phyloP scores from a whole-genome alignment of 2,329 filamentous ascomycete genomes.

The Penicillium hesseltinei region DNA sequence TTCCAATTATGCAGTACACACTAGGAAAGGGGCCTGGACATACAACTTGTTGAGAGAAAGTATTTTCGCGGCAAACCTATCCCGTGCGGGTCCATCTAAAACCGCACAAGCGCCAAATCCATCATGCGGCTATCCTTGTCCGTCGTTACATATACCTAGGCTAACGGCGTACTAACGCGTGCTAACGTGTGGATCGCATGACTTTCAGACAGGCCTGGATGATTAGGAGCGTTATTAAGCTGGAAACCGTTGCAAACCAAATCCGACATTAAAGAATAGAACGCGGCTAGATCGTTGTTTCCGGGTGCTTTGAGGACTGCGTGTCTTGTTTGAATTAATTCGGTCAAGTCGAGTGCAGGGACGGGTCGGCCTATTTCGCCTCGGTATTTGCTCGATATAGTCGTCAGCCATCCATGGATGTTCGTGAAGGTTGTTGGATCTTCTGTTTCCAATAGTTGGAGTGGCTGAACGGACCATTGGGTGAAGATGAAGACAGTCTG shows the following conservation, averaged over 20 bases:
- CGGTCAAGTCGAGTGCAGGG: slow-evolving; percentile 8
- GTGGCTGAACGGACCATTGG: too few species aligned
- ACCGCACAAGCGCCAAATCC: slow-evolving; percentile 18
- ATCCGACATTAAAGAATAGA: slow-evolving; percentile 25
- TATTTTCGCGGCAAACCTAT: slow-evolving; percentile 15
- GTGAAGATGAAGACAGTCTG: too few species aligned
- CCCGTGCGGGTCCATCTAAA: slow-evolving; percentile 17
- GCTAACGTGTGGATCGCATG: slow-evolving; percentile 11
- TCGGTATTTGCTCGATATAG: slow-evolving; percentile 14
- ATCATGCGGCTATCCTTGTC: slow-evolving; percentile 16
- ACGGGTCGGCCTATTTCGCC: slow-evolving; percentile 14
- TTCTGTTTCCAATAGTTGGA: neutral
- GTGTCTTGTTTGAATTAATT: slow-evolving; percentile 5
- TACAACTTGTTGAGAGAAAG: slow-evolving; percentile 10
- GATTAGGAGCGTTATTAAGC: slow-evolving; percentile 21
- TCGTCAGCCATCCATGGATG: slow-evolving; percentile 1
- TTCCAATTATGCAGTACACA: neutral
- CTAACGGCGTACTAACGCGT: slow-evolving; percentile 9
- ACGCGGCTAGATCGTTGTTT: slow-evolving; percentile 19
- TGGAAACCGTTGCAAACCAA: slow-evolving; percentile 20
- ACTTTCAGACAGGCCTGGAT: slow-evolving; percentile 20
- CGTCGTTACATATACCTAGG: slow-evolving; percentile 18
- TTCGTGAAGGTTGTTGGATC: neutral
- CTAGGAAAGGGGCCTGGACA: neutral
- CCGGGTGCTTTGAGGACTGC: slow-evolving; percentile 21